Conservation (phyloP, 202 grass and related monocot species). For the Elaeis oleifera region DNA sequence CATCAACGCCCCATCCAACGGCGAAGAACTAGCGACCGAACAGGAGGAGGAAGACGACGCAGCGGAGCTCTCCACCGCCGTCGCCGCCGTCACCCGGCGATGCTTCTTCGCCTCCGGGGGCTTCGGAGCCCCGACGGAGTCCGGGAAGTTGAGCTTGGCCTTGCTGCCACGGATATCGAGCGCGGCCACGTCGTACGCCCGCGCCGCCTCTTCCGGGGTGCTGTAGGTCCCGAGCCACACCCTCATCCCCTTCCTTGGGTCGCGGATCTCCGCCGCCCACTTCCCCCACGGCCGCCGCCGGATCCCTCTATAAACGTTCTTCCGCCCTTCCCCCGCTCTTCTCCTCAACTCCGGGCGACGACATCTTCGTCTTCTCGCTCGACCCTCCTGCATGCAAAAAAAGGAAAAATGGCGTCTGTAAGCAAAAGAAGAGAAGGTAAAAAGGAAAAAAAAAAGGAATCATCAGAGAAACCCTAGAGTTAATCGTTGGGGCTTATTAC, state of each 20-base stretch:
- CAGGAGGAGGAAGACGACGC: not conserved
- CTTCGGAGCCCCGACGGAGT: not conserved
- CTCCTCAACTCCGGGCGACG: slow-evolving; percentile 18
- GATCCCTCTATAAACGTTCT: slow-evolving; percentile 64
- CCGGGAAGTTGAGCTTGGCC: slow-evolving; percentile 70
- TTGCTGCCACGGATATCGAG: slow-evolving; percentile 51
- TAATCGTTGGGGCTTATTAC: too few relatives aligned
- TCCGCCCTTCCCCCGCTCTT: slow-evolving; percentile 10
- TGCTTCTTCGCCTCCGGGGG: not conserved
- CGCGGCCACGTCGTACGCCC: slow-evolving; percentile 58
- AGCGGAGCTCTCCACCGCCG: slow-evolving; percentile 28
- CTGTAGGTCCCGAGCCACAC: slow-evolving; percentile 63
- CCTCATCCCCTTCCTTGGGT: slow-evolving; percentile 54
- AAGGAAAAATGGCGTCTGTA: too few relatives aligned
- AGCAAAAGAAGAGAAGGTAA: not conserved
- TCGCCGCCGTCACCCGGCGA: not conserved
- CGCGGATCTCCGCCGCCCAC: slow-evolving; percentile 72
- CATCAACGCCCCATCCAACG: slow-evolving; percentile 11
- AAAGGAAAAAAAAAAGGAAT: too few relatives aligned
- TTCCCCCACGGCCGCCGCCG: slow-evolving; percentile 52
- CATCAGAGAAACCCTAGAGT: too few relatives aligned
- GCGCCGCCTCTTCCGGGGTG: slow-evolving; percentile 51
- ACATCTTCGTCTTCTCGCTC: not conserved
- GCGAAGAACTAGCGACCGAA: not conserved
- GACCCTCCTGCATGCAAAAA: not conserved